Evolutionary conservation across 129 eudicot species (phyloP).

Genomic region (Artemisia argyi): DNA sequence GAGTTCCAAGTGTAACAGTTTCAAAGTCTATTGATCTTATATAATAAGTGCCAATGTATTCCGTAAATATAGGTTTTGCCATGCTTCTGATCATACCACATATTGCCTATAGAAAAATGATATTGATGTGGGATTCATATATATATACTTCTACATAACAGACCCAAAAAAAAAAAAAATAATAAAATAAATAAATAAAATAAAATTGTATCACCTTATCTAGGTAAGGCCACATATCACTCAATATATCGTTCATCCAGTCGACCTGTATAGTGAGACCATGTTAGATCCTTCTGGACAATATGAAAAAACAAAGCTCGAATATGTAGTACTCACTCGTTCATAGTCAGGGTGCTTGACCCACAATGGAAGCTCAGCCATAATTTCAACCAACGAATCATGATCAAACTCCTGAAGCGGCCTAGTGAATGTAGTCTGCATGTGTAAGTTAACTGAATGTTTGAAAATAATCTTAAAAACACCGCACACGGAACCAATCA

Average conservation of each 20-base stretch:
- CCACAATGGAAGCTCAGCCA: conserved; percentile 79
- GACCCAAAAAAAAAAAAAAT: not conserved
- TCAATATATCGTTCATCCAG: conserved; percentile 62
- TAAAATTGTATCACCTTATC: conserved; percentile 75
- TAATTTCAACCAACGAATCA: conserved; percentile 47
- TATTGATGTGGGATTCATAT: not conserved
- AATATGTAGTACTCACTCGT: conserved; percentile 51
- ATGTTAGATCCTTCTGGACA: conserved; percentile 19
- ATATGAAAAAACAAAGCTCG: conserved; percentile 10
- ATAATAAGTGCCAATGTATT: conserved; percentile 53
- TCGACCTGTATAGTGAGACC: conserved; percentile 47
- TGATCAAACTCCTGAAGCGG: conserved; percentile 57
- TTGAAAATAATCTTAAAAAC: not conserved
- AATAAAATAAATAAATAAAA: too few relatives aligned
- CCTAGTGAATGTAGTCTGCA: conserved; percentile 57
- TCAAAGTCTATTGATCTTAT: conserved; percentile 63
- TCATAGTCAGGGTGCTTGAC: conserved; percentile 80
- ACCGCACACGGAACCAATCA: not conserved
- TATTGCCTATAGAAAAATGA: conserved; percentile 48
- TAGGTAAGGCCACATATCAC: conserved; percentile 77
- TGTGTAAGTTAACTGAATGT: conserved; percentile 23
- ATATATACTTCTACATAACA: not conserved
- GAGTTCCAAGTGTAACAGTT: conserved; percentile 70
- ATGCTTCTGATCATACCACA: conserved; percentile 60
- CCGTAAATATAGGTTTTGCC: conserved; percentile 52